Conservation (phyloP, 176 grass and related monocot genomes). For the Otatea glauca region DNA sequence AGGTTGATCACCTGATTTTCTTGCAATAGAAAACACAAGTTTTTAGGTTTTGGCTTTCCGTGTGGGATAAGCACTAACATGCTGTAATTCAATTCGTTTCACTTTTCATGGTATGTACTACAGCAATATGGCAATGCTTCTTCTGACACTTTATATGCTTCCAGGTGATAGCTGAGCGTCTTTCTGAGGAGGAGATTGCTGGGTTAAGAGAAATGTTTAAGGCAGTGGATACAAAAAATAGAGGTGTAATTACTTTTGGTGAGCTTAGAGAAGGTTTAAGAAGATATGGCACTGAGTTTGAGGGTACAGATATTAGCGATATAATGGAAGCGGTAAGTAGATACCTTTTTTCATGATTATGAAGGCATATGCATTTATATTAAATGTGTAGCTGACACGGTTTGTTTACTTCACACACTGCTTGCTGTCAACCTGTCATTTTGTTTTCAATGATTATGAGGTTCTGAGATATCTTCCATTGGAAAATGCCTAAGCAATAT, state of each 20-base stretch:
- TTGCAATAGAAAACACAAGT: neutral
- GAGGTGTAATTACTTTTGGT: constrained; percentile 75
- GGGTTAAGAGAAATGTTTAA: constrained; percentile 91
- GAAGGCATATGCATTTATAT: neutral
- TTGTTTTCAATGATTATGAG: neutral
- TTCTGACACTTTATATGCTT: constrained; percentile 24
- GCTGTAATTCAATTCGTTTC: neutral
- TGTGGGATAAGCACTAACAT: constrained; percentile 25
- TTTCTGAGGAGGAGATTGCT: constrained; percentile 96
- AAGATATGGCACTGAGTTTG: constrained; percentile 76
- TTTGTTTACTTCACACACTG: neutral
- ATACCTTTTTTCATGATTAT: neutral
- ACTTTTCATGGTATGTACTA: neutral
- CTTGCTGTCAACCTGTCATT: neutral
- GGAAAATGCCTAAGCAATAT: neutral
- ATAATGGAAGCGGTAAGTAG: constrained; percentile 81
- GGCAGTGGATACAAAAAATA: constrained; percentile 78
- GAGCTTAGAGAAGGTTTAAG: constrained; percentile 81
- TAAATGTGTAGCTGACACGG: neutral
- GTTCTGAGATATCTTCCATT: neutral
- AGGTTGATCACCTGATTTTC: constrained; percentile 8
- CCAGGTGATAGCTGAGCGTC: constrained; percentile 89
- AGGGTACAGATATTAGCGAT: constrained; percentile 61
- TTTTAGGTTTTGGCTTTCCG: neutral
- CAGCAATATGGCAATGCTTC: neutral